Evolutionary conservation across 2,329 filamentous ascomycete genomes (phyloP).

Genomic region (Sphaerulina musiva): DNA sequence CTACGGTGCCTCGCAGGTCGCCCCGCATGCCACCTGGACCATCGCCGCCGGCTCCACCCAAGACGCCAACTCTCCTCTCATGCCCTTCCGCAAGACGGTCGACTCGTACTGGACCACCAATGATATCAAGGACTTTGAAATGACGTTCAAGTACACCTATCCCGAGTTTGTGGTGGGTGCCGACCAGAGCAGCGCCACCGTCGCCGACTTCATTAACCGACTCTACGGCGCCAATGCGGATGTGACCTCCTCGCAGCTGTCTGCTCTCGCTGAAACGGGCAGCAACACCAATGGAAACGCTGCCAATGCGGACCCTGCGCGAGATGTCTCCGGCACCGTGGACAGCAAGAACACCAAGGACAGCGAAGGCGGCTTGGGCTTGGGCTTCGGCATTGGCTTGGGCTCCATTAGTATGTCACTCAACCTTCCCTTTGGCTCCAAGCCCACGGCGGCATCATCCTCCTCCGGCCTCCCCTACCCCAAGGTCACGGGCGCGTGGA

Average conservation of each 20-base stretch:
- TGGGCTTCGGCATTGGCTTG: conserved; percentile 10
- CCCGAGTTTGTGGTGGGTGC: conserved; percentile 50
- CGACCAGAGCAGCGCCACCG: conserved; percentile 43
- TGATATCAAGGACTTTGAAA: conserved; percentile 55
- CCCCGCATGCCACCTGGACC: conserved; percentile 56
- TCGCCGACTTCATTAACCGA: conserved; percentile 45
- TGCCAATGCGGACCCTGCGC: background rate
- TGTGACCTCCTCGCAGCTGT: conserved; percentile 12
- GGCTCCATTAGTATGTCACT: conserved; percentile 13
- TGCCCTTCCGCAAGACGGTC: conserved; percentile 57
- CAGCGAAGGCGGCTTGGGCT: background rate
- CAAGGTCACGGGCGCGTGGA: conserved; percentile 8
- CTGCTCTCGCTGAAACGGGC: conserved; percentile 9
- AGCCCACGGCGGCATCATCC: conserved; percentile 2
- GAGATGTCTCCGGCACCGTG: background rate
- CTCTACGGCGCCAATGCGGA: conserved; percentile 47
- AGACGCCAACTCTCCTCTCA: conserved; percentile 25
- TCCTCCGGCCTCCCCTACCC: conserved; percentile 1
- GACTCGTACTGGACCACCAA: conserved; percentile 63
- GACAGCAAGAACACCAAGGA: background rate
- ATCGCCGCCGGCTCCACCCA: conserved; percentile 47
- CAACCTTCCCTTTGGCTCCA: conserved; percentile 5
- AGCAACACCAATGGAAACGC: background rate
- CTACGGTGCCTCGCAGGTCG: conserved; percentile 55
- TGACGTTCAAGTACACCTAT: conserved; percentile 68